A percentile compares a stretch with the other conserved stretches of the same genome.
phyloP scores from a whole-genome alignment of 805 yeast species.

The Candida dajiaensis region DNA sequence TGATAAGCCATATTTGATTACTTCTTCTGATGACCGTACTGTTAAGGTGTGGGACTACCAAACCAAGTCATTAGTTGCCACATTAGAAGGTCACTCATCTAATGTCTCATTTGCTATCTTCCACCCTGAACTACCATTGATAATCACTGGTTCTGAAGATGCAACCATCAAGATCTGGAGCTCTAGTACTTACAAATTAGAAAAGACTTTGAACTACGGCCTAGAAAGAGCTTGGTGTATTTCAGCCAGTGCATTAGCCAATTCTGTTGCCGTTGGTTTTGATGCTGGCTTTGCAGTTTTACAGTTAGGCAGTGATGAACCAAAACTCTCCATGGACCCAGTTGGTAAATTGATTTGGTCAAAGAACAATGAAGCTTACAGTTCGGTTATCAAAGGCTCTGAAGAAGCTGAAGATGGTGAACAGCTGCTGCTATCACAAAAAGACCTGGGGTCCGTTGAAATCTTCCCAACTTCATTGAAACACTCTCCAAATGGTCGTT shows the following conservation, averaged over 20 bases:
- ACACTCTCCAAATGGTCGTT: conserved; percentile 97
- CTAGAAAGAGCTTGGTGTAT: conserved; percentile 98
- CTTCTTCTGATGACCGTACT: conserved; percentile 86
- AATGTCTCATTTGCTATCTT: conserved; percentile 96
- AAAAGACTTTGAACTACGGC: conserved; percentile 84
- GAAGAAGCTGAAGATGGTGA: conserved; percentile 79
- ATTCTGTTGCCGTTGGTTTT: conserved; percentile 84
- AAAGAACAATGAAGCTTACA: conserved; percentile 77
- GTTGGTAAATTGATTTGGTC: conserved; percentile 90
- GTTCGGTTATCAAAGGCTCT: conserved; percentile 68
- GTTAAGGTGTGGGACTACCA: conserved; percentile 95
- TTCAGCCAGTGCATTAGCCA: conserved; percentile 62
- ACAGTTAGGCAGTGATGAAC: conserved; percentile 90
- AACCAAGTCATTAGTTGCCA: conserved; percentile 91
- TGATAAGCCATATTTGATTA: conserved; percentile 92
- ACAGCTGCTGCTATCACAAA: conserved; percentile 64
- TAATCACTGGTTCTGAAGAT: conserved; percentile 95
- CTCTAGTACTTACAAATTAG: conserved; percentile 87
- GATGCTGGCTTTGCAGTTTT: conserved; percentile 91
- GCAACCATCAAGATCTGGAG: conserved; percentile 94
- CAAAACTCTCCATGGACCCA: conserved; percentile 87
- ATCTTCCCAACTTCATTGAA: conserved; percentile 80
- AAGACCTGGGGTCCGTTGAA: conserved; percentile 93
- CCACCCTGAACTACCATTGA: conserved; percentile 96
- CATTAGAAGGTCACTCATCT: conserved; percentile 87